phyloP scores from a whole-genome alignment of 2,329 filamentous ascomycete species.

The Phialophora verrucosa region DNA sequence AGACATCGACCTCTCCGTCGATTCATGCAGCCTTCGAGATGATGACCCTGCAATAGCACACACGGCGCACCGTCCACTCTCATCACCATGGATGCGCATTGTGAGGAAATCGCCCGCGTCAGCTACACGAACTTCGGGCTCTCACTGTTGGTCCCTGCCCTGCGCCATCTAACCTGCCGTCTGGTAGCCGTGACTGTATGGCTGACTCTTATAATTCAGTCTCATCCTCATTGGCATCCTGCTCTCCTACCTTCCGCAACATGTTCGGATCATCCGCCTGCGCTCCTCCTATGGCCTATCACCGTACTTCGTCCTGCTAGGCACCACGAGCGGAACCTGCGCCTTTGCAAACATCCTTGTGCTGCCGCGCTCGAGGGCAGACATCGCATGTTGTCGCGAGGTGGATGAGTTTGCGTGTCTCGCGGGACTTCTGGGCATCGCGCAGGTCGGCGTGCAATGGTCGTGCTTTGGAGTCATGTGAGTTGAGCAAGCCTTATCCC shows the following conservation, averaged over 20 bases:
- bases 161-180: background rate
- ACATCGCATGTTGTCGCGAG: constrained; percentile 84
- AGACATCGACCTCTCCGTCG: background rate
- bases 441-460: constrained; percentile 91
- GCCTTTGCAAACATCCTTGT: constrained; percentile 92
- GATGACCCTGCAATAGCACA: background rate
- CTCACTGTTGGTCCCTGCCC: constrained; percentile 29
- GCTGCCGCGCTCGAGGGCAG: constrained; percentile 78
- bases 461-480: constrained; percentile 90
- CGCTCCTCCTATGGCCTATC: constrained; percentile 92
- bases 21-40: background rate
- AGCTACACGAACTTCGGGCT: constrained; percentile 40
- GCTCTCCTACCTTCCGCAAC: constrained; percentile 92
- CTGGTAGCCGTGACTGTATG: background rate
- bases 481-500: constrained; percentile 41
- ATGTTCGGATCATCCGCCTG: constrained; percentile 84
- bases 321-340: constrained; percentile 84
- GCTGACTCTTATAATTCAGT: constrained; percentile 43
- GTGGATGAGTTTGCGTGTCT: constrained; percentile 82
- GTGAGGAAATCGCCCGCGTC: constrained; percentile 34
- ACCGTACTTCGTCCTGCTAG: constrained; percentile 93
- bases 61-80: background rate
- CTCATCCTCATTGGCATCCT: constrained; percentile 86
- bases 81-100: constrained; percentile 28
- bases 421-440: constrained; percentile 83